Evolutionary conservation across 148 eudicot species (phyloP).

Genomic region (Nepenthes gracilis): DNA sequence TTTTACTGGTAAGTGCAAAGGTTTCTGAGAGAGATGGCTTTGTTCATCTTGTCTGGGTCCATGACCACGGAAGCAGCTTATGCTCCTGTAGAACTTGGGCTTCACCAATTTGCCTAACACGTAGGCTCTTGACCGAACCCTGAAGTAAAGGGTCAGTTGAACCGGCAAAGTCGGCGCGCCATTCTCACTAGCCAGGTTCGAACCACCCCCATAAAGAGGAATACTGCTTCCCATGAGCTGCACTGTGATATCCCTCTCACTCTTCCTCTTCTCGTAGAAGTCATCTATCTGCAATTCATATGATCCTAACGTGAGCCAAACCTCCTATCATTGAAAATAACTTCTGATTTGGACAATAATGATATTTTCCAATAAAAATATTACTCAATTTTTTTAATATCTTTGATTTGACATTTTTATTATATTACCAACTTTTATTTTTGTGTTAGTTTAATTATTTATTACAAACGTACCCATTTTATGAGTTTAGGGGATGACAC

Average conservation of each 20-base stretch:
- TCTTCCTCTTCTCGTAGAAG: constrained; percentile 60
- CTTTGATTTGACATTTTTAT: no score
- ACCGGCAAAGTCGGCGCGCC: constrained; percentile 35
- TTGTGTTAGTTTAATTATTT: no score
- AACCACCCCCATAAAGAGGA: constrained; percentile 68
- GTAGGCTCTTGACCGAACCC: constrained; percentile 60
- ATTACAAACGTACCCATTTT: no score
- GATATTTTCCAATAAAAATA: no score
- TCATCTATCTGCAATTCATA: constrained; percentile 30
- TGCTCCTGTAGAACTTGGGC: constrained; percentile 53
- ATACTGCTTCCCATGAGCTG: constrained; percentile 31
- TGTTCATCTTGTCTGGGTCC: constrained; percentile 60
- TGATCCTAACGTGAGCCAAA: background rate
- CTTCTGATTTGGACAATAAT: background rate
- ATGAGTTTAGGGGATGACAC: no score
- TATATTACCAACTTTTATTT: no score
- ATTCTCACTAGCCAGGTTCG: constrained; percentile 29
- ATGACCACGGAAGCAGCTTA: constrained; percentile 36
- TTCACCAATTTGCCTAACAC: constrained; percentile 72
- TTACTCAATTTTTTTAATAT: no score
- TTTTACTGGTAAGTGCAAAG: constrained; percentile 31
- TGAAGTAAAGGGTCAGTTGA: constrained; percentile 38
- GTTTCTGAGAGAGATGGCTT: constrained; percentile 33
- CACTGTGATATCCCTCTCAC: constrained; percentile 38
- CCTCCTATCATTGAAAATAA: background rate